phyloP scores from a whole-genome alignment of 1,284 basidiomycete genomes.

The Rhizoctonia solani region DNA sequence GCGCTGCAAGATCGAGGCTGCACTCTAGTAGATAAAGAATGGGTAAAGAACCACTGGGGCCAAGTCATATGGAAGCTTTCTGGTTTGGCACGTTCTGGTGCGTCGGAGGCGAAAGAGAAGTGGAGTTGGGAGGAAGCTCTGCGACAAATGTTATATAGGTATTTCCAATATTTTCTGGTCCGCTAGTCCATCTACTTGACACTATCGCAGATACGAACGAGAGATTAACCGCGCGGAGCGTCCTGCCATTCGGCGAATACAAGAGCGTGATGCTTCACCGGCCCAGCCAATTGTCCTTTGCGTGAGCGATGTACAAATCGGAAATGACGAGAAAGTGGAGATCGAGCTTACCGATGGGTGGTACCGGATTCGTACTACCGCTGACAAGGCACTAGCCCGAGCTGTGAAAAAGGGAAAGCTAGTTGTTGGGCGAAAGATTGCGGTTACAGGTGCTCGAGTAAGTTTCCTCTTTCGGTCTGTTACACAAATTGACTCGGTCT shows the following conservation, averaged over 20 bases:
- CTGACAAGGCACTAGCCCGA: slow-evolving; percentile 73
- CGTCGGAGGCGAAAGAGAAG: slow-evolving; percentile 57
- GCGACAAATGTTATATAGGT: slow-evolving; percentile 86
- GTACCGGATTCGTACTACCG: slow-evolving; percentile 81
- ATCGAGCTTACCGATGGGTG: slow-evolving; percentile 92
- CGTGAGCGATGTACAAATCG: slow-evolving; percentile 58
- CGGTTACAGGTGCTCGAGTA: slow-evolving; percentile 78
- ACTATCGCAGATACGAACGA: slow-evolving; percentile 76
- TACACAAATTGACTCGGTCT: not conserved
- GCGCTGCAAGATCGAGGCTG: slow-evolving; percentile 60
- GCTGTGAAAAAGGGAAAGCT: slow-evolving; percentile 72
- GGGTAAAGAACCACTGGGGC: slow-evolving; percentile 92
- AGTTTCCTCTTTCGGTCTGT: slow-evolving; percentile 40
- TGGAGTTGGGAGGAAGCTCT: slow-evolving; percentile 85
- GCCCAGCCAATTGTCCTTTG: slow-evolving; percentile 81
- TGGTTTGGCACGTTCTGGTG: slow-evolving; percentile 75
- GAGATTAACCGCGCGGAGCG: slow-evolving; percentile 80
- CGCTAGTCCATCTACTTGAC: not conserved
- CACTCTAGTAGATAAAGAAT: slow-evolving; percentile 65
- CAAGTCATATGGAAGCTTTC: slow-evolving; percentile 95
- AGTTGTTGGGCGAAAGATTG: slow-evolving; percentile 80
- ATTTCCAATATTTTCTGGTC: slow-evolving; percentile 38
- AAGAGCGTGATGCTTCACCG: slow-evolving; percentile 74
- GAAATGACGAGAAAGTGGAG: slow-evolving; percentile 50
- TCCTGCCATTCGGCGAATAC: slow-evolving; percentile 77